These are phyloP conservation scores for Bryum argenteum DNA, from an alignment of 225 moss, liverwort and hornwort species.

Conservation along the genomic window DNA sequence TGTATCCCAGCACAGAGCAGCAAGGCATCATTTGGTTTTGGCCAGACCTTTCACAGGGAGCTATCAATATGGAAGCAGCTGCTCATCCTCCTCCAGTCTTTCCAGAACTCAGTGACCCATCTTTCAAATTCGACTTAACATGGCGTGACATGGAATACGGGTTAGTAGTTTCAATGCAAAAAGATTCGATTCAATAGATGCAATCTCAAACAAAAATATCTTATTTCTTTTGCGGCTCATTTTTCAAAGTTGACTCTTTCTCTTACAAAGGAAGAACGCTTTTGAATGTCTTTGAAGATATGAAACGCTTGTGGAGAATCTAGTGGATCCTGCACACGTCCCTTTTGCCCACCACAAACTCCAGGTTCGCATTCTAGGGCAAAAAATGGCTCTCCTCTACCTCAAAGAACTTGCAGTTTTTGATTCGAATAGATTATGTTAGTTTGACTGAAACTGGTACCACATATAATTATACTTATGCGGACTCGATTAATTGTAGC, in stretches of 20 bases:
- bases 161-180: constrained; percentile 29
- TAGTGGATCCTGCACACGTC: constrained; percentile 72
- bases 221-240: too few relatives aligned
- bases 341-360: constrained; percentile 72
- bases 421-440: too few relatives aligned
- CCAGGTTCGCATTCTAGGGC: constrained; percentile 29
- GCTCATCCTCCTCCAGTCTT: constrained; percentile 62
- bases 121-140: constrained; percentile 44
- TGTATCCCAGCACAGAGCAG: constrained; percentile 66
- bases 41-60: constrained; percentile 64
- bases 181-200: too few relatives aligned
- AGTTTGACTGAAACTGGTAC: too few relatives aligned
- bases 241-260: too few relatives aligned
- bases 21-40: constrained; percentile 81
- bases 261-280: too few relatives aligned
- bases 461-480: too few relatives aligned
- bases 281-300: constrained; percentile 37
- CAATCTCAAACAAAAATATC: too few relatives aligned
- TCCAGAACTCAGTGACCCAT: constrained; percentile 50
- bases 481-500: too few relatives aligned
- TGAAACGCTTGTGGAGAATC: constrained; percentile 67
- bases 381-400: too few relatives aligned
- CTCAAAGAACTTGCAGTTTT: too few relatives aligned
- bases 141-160: constrained; percentile 52
- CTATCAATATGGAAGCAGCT: constrained; percentile 55